phyloP scores from a whole-genome alignment of 2,329 filamentous ascomycete genomes.

The Ophiostoma pallidulum region DNA sequence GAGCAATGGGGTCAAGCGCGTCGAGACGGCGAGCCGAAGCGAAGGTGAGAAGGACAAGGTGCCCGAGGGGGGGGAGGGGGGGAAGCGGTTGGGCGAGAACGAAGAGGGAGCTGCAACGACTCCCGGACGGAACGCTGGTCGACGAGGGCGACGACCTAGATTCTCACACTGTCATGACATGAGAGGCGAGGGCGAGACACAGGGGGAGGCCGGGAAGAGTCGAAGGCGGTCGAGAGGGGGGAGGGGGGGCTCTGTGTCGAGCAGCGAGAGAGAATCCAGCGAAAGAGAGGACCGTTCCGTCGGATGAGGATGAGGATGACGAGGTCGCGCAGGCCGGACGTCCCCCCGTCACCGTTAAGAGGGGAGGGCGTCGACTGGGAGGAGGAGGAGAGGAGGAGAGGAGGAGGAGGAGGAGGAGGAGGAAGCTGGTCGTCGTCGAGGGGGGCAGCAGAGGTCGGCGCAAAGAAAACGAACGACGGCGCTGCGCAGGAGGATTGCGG shows the following conservation, averaged over 20 bases:
- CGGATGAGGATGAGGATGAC: neutral
- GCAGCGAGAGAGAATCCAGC: too few relatives aligned
- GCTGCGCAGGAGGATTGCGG: too few relatives aligned
- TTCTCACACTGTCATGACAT: slow-evolving; percentile 9
- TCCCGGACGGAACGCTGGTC: slow-evolving; percentile 4
- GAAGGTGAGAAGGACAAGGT: neutral
- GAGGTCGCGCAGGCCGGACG: neutral
- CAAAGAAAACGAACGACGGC: too few relatives aligned
- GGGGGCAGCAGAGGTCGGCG: too few relatives aligned
- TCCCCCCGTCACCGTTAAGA: too few relatives aligned
- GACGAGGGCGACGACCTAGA: slow-evolving; percentile 8
- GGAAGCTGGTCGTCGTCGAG: too few relatives aligned
- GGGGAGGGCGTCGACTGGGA: too few relatives aligned
- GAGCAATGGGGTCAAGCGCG: too few relatives aligned
- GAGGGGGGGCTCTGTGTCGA: neutral
- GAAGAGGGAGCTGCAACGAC: neutral
- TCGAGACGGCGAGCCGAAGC: neutral
- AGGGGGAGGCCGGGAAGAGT: too few relatives aligned
- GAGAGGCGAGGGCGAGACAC: too few relatives aligned
- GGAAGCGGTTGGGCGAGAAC: neutral
- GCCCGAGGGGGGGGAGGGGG: neutral
- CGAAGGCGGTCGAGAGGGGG: neutral
- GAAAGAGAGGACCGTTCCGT: too few relatives aligned
- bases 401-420: neutral
- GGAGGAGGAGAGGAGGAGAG: neutral